Conservation (phyloP, 202 grass and related monocot species). For the Dendrocalamus latiflorus region DNA sequence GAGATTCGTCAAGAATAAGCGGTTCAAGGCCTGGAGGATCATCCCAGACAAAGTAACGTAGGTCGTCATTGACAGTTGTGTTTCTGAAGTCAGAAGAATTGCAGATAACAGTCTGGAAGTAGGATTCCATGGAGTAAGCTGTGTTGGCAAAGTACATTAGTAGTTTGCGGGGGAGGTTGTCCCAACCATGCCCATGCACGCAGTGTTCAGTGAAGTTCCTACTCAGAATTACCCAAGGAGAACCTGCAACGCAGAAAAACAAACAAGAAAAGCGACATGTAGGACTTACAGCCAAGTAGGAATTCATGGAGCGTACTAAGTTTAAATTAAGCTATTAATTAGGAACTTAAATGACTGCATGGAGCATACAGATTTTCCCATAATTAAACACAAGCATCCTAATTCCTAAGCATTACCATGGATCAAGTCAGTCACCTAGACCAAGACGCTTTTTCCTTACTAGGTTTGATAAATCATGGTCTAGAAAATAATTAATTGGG, state of each 20-base stretch:
- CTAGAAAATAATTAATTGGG: too few species aligned
- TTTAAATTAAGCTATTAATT: background rate
- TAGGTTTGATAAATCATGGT: too few species aligned
- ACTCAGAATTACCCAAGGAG: conserved; percentile 82
- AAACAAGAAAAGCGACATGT: too few species aligned
- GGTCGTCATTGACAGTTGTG: conserved; percentile 71
- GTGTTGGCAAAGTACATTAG: conserved; percentile 83
- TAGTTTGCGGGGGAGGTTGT: conserved; percentile 67
- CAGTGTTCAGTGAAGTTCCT: conserved; percentile 61
- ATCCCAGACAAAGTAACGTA: too few species aligned
- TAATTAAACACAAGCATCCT: background rate
- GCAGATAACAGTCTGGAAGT: conserved; percentile 84
- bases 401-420: too few species aligned
- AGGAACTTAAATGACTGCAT: background rate
- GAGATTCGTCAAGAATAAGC: too few species aligned
- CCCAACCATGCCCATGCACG: conserved; percentile 49
- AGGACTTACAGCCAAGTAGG: background rate
- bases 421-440: too few species aligned
- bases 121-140: conserved; percentile 70
- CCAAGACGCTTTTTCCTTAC: too few species aligned
- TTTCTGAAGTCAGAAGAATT: conserved; percentile 62
- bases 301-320: background rate
- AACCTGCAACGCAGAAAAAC: too few species aligned
- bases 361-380: background rate
- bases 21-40: too few species aligned